A percentile compares a stretch with the other conserved stretches of the same genome.
Evolutionary conservation across 192 early-diverging fungal species (phyloP).

Genomic region (Coemansia sp.): DNA sequence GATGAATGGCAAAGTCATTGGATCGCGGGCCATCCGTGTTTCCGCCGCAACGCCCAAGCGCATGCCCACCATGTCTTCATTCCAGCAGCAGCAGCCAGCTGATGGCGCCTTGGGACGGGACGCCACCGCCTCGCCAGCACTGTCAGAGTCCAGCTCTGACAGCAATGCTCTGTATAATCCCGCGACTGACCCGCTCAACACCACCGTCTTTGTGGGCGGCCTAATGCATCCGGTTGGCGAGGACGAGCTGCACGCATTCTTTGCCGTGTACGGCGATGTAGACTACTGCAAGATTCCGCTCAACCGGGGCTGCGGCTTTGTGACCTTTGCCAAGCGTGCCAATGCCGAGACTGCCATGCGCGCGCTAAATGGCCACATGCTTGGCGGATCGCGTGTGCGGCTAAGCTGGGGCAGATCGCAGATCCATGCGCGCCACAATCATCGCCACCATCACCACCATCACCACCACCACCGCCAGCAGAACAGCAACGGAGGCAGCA

Average conservation of each 20-base stretch:
- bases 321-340: slow-evolving; percentile 77
- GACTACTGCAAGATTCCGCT: slow-evolving; percentile 91
- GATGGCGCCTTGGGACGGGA: slow-evolving; percentile 12
- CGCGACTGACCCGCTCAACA: slow-evolving; percentile 79
- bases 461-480: slow-evolving; percentile 25
- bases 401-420: slow-evolving; percentile 68
- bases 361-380: slow-evolving; percentile 81
- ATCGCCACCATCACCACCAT: slow-evolving; percentile 30
- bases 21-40: slow-evolving; percentile 86
- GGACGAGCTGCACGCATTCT: slow-evolving; percentile 78
- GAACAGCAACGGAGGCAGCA: slow-evolving; percentile 26
- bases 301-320: slow-evolving; percentile 94
- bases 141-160: slow-evolving; percentile 30
- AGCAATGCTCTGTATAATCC: slow-evolving; percentile 43
- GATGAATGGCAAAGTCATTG: slow-evolving; percentile 81
- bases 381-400: slow-evolving; percentile 70
- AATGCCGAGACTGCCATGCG: slow-evolving; percentile 87
- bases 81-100: slow-evolving; percentile 4
- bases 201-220: slow-evolving; percentile 96
- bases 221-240: slow-evolving; percentile 77
- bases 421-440: slow-evolving; percentile 46
- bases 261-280: slow-evolving; percentile 87
- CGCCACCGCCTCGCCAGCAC: slow-evolving; percentile 20
- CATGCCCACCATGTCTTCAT: slow-evolving; percentile 20
- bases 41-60: slow-evolving; percentile 70